Percentiles rank a stretch among this genome's conserved stretches.
phyloP scores from a whole-genome alignment of 2,329 filamentous ascomycete species.

The Pseudogymnoascus sp. region DNA sequence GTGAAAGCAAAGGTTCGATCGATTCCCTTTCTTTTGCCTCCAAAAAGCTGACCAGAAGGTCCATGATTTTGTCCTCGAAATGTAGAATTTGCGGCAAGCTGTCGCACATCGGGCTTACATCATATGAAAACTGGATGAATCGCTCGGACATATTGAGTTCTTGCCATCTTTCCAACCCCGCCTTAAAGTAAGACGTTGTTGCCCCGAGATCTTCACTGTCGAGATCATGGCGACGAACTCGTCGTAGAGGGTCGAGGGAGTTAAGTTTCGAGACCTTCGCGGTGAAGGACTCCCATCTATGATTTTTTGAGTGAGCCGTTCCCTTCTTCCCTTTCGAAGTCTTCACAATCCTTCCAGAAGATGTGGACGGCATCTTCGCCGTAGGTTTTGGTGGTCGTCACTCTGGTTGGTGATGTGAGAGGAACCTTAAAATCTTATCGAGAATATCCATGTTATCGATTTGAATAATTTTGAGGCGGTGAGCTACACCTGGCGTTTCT shows the following conservation, averaged over 20 bases:
- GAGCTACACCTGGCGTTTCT: neutral
- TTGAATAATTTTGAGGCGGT: slow-evolving; percentile 9
- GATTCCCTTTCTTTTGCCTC: slow-evolving; percentile 68
- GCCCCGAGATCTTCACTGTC: slow-evolving; percentile 68
- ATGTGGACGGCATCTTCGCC: slow-evolving; percentile 49
- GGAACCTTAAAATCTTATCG: slow-evolving; percentile 8
- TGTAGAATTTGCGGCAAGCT: slow-evolving; percentile 87
- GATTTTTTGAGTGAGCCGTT: slow-evolving; percentile 70
- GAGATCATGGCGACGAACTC: slow-evolving; percentile 75
- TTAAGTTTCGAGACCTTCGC: slow-evolving; percentile 84
- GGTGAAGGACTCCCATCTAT: slow-evolving; percentile 87
- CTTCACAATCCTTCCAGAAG: slow-evolving; percentile 60
- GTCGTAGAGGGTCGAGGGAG: slow-evolving; percentile 81
- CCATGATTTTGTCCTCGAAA: slow-evolving; percentile 79
- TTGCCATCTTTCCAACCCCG: slow-evolving; percentile 76
- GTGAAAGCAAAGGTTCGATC: slow-evolving; percentile 75
- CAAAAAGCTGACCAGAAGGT: slow-evolving; percentile 65
- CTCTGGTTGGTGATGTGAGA: slow-evolving; percentile 6
- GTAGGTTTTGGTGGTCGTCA: slow-evolving; percentile 3
- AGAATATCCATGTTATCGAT: slow-evolving; percentile 7
- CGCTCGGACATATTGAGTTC: slow-evolving; percentile 82
- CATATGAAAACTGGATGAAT: slow-evolving; percentile 69
- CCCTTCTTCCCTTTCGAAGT: slow-evolving; percentile 59
- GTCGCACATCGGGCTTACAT: slow-evolving; percentile 71
- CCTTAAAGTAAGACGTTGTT: slow-evolving; percentile 78